Conservation (phyloP, 2,329 filamentous ascomycete genomes). For the Scytalidium sp. region DNA sequence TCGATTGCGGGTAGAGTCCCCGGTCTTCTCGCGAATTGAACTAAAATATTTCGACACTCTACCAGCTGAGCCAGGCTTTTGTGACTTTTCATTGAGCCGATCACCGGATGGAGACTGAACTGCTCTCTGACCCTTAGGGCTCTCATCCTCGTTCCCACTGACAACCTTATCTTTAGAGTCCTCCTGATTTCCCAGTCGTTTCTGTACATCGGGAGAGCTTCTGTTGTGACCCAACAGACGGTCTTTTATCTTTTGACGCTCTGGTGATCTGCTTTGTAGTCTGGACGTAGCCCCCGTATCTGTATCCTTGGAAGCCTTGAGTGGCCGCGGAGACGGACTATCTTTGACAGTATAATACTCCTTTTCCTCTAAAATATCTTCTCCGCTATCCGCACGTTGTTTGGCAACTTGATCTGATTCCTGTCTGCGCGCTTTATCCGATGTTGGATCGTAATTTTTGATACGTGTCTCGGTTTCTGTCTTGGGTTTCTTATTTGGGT, state of each 20-base stretch:
- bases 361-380: not conserved
- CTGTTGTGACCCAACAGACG: not conserved
- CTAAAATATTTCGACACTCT: too few species aligned
- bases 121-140: too few species aligned
- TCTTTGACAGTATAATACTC: not conserved
- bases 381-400: not conserved
- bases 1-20: too few species aligned
- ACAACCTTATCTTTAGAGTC: not conserved
- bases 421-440: too few species aligned
- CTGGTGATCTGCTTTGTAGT: not conserved
- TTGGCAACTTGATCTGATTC: not conserved
- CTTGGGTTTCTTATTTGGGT: not conserved
- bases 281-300: not conserved
- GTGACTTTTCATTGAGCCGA: too few species aligned
- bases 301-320: not conserved
- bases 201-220: not conserved
- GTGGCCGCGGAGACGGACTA: not conserved
- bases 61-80: too few species aligned
- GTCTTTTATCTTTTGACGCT: not conserved
- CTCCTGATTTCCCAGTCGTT: not conserved
- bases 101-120: too few species aligned
- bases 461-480: not conserved
- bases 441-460: not conserved
- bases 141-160: too few species aligned
- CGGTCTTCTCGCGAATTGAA: too few species aligned